phyloP scores from a whole-genome alignment of 2,329 filamentous ascomycete genomes.

The Amauroascus verrucosus region DNA sequence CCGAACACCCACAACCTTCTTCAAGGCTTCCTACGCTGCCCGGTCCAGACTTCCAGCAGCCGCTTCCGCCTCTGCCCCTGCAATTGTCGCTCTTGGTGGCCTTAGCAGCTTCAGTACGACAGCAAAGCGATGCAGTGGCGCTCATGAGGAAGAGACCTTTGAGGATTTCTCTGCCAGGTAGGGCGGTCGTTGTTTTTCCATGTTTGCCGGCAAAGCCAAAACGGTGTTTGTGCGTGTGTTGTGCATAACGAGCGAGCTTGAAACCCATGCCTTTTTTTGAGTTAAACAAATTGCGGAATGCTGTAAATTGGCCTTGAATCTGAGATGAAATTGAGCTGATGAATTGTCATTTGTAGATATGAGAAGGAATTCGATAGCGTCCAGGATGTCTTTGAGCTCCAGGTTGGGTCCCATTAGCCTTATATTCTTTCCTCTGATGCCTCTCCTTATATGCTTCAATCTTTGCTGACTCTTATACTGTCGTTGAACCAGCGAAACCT shows the following conservation, averaged over 20 bases:
- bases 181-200: conserved; percentile 21
- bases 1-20: conserved; percentile 49
- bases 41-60: conserved; percentile 49
- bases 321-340: conserved; percentile 21
- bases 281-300: background rate
- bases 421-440: too few relatives aligned
- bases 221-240: too few relatives aligned
- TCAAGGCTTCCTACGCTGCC: conserved; percentile 54
- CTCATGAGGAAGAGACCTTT: conserved; percentile 89
- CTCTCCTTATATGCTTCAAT: background rate
- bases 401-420: conserved; percentile 56
- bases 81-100: conserved; percentile 43
- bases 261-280: conserved; percentile 28
- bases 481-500: conserved; percentile 62
- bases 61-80: conserved; percentile 44
- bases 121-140: conserved; percentile 46
- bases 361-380: conserved; percentile 98
- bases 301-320: background rate
- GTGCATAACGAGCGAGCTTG: background rate
- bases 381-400: conserved; percentile 98
- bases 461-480: background rate
- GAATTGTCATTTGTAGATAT: conserved; percentile 54
- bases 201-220: background rate
- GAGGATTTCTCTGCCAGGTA: conserved; percentile 99
- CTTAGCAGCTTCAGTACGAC: conserved; percentile 54